Evolutionary conservation across 2,329 filamentous ascomycete species (phyloP).

Genomic region (Fusarium sp.): DNA sequence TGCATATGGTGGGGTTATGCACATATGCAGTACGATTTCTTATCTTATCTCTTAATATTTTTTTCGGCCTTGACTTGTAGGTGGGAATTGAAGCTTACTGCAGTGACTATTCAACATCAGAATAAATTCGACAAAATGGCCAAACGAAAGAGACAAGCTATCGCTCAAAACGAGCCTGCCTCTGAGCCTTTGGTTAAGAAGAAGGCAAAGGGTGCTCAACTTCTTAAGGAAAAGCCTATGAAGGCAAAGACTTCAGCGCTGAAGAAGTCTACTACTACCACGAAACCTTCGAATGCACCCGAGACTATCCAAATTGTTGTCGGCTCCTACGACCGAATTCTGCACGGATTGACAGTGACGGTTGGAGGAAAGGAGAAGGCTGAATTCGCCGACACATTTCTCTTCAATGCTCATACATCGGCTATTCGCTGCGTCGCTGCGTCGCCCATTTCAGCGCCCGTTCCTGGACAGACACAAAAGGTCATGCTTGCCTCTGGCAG

Average conservation of each 20-base stretch:
- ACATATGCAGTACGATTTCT: slow-evolving; percentile 27
- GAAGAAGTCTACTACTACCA: slow-evolving; percentile 30
- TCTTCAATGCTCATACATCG: slow-evolving; percentile 93
- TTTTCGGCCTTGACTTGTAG: slow-evolving; percentile 29
- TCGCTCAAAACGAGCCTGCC: slow-evolving; percentile 37
- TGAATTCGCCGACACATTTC: slow-evolving; percentile 88
- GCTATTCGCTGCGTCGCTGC: slow-evolving; percentile 89
- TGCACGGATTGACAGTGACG: slow-evolving; percentile 89
- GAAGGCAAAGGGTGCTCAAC: slow-evolving; percentile 34
- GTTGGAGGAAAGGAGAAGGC: slow-evolving; percentile 59
- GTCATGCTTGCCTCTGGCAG: slow-evolving; percentile 90
- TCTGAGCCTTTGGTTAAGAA: slow-evolving; percentile 44
- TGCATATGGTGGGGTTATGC: slow-evolving; percentile 36
- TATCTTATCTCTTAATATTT: slow-evolving; percentile 49
- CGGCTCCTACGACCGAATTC: slow-evolving; percentile 91
- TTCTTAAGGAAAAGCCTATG: slow-evolving; percentile 24
- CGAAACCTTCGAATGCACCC: slow-evolving; percentile 35
- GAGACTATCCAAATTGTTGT: slow-evolving; percentile 87
- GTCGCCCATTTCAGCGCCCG: slow-evolving; percentile 75
- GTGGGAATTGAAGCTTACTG: slow-evolving; percentile 5
- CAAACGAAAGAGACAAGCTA: slow-evolving; percentile 60
- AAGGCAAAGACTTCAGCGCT: slow-evolving; percentile 27
- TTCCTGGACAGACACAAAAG: slow-evolving; percentile 75
- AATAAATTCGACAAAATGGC: slow-evolving; percentile 49
- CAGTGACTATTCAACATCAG: slow-evolving; percentile 11